Evolutionary conservation across 352 stramenopile genomes (phyloP).

Genomic region (Thalassiosira exigua): DNA sequence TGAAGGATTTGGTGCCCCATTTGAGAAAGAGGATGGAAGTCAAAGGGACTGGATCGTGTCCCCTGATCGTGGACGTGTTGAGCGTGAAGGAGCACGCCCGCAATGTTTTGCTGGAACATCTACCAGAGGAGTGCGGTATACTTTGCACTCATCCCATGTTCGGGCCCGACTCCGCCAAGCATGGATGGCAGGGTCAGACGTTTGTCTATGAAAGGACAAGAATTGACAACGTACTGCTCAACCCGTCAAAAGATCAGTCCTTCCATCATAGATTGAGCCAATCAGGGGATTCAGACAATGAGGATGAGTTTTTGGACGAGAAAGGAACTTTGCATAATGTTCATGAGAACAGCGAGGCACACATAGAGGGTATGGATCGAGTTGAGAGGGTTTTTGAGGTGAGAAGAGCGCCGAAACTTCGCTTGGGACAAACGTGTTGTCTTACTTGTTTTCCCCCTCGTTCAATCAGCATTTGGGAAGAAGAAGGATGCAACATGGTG

Average conservation of each 20-base stretch:
- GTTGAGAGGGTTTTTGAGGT: slow-evolving; percentile 90
- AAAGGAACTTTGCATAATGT: slow-evolving; percentile 56
- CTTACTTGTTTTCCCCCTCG: slow-evolving; percentile 40
- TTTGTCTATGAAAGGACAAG: slow-evolving; percentile 97
- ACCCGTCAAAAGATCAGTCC: slow-evolving; percentile 47
- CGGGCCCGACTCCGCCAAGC: slow-evolving; percentile 91
- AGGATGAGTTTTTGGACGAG: slow-evolving; percentile 59
- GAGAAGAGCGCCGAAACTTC: too few relatives aligned
- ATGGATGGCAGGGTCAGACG: slow-evolving; percentile 92
- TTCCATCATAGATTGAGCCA: slow-evolving; percentile 30
- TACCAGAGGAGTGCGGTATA: slow-evolving; percentile 91
- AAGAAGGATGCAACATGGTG: slow-evolving; percentile 95
- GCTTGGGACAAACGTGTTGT: background rate
- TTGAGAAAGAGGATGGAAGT: slow-evolving; percentile 67
- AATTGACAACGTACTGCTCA: slow-evolving; percentile 83
- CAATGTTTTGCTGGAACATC: slow-evolving; percentile 90
- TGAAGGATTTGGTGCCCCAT: slow-evolving; percentile 64
- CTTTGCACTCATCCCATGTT: slow-evolving; percentile 99
- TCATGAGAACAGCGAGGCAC: slow-evolving; percentile 75
- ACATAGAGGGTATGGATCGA: slow-evolving; percentile 79
- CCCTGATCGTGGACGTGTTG: slow-evolving; percentile 96
- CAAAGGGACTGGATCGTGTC: slow-evolving; percentile 74
- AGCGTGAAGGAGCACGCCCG: slow-evolving; percentile 98
- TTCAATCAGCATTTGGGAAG: slow-evolving; percentile 90
- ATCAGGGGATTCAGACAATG: slow-evolving; percentile 29